Evolutionary conservation across 169 alveolate species (phyloP).

Genomic region (Besnoitia besnoiti): DNA sequence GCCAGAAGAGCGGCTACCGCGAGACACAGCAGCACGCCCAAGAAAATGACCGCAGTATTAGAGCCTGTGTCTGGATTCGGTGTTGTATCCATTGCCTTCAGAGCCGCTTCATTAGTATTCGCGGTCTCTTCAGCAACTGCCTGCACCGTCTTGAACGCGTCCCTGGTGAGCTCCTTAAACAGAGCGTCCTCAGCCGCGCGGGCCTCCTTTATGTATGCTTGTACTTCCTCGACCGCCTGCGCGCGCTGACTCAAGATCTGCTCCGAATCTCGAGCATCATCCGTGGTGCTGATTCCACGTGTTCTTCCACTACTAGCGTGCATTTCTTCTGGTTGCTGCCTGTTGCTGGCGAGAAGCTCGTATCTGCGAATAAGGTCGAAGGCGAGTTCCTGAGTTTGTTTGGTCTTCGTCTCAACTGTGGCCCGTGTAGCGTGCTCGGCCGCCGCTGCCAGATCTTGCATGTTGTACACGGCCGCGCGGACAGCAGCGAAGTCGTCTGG

Average conservation of each 20-base stretch:
- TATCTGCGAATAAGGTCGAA: not conserved
- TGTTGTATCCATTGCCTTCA: not conserved
- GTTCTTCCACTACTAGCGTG: no score
- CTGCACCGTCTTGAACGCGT: not conserved
- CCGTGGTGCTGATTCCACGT: not conserved
- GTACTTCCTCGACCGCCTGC: not conserved
- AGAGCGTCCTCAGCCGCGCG: not conserved
- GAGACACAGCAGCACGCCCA: not conserved
- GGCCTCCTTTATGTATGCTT: not conserved
- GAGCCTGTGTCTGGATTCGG: not conserved
- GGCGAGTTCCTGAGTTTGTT: not conserved
- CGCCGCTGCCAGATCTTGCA: conserved; percentile 15
- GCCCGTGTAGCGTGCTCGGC: conserved; percentile 13
- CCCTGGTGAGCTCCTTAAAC: not conserved
- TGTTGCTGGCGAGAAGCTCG: not conserved
- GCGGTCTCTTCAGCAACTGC: not conserved
- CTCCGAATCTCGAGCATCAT: not conserved
- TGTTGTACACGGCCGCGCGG: conserved; percentile 4
- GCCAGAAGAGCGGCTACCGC: not conserved
- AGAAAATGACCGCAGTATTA: not conserved
- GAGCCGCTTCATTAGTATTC: not conserved
- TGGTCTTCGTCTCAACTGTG: not conserved
- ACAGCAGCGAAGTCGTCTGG: not conserved
- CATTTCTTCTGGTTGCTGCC: no score
- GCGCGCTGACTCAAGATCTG: not conserved